These are phyloP conservation scores for Orbilia brochopaga DNA, from an alignment of 2,329 filamentous ascomycete species.

Conservation along the genomic window DNA sequence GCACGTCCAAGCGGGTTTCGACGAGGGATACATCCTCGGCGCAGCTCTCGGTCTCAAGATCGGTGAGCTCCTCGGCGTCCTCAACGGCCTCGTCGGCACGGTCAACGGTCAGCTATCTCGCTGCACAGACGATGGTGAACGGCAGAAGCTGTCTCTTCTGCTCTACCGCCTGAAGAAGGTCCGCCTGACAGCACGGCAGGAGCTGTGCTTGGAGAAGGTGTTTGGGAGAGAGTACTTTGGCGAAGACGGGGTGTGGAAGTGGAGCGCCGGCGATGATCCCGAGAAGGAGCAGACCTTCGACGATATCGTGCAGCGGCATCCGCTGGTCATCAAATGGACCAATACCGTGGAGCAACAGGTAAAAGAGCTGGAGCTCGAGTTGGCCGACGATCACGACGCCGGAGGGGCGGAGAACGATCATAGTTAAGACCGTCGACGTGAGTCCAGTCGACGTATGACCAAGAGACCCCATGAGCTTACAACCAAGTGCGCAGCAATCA, in stretches of 20 bases:
- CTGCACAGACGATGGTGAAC: neutral
- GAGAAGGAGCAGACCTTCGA: constrained; percentile 61
- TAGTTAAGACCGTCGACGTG: constrained; percentile 4
- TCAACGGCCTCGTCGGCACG: constrained; percentile 73
- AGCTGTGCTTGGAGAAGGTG: constrained; percentile 68
- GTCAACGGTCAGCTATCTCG: constrained; percentile 54
- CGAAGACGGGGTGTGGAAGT: constrained; percentile 74
- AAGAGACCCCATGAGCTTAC: no score
- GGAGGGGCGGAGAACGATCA: constrained; percentile 5
- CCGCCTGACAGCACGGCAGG: constrained; percentile 62
- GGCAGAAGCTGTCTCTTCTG: constrained; percentile 58
- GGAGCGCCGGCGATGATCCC: constrained; percentile 61
- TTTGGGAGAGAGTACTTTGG: constrained; percentile 73
- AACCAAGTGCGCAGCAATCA: no score
- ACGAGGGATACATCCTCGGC: constrained; percentile 85
- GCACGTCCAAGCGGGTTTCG: constrained; percentile 85
- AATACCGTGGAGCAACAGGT: constrained; percentile 60
- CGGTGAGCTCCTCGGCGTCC: constrained; percentile 75
- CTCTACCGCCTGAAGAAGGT: constrained; percentile 57
- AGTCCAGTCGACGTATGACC: no score
- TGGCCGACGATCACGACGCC: constrained; percentile 41
- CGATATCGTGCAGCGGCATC: constrained; percentile 72
- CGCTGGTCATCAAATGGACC: constrained; percentile 70
- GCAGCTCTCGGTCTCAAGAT: constrained; percentile 76
- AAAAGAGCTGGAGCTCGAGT: constrained; percentile 58